phyloP scores from a whole-genome alignment of 2,329 filamentous ascomycete species.

The Keithomyces neogunnii region DNA sequence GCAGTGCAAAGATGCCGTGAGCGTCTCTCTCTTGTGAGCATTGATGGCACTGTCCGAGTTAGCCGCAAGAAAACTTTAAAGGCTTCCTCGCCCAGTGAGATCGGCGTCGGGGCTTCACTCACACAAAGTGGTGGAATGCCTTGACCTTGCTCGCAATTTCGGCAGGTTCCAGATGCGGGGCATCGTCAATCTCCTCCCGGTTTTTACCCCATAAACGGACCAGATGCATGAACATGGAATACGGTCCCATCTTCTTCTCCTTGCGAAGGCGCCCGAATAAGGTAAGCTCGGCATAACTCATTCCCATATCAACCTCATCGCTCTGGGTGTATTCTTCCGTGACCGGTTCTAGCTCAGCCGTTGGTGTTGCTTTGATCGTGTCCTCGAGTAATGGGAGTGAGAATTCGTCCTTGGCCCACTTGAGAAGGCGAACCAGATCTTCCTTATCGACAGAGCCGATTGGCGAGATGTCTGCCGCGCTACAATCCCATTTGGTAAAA shows the following conservation, averaged over 20 bases:
- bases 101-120: slow-evolving; percentile 4
- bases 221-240: slow-evolving; percentile 29
- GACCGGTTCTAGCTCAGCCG: neutral
- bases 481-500: slow-evolving; percentile 26
- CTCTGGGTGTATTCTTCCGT: slow-evolving; percentile 15
- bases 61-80: neutral
- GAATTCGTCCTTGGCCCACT: slow-evolving; percentile 46
- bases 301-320: slow-evolving; percentile 35
- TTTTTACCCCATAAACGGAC: slow-evolving; percentile 28
- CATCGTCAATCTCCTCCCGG: slow-evolving; percentile 14
- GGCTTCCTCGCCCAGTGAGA: neutral
- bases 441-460: slow-evolving; percentile 36
- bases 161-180: slow-evolving; percentile 24
- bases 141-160: slow-evolving; percentile 21
- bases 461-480: slow-evolving; percentile 31
- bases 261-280: slow-evolving; percentile 31
- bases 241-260: slow-evolving; percentile 33
- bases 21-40: slow-evolving; percentile 4
- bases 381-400: slow-evolving; percentile 33
- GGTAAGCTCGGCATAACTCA: slow-evolving; percentile 33
- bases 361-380: neutral
- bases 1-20: neutral
- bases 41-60: slow-evolving; percentile 7
- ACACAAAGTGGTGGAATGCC: slow-evolving; percentile 37
- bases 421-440: slow-evolving; percentile 58